Evolutionary conservation across 139 green algal species (phyloP), one percentile per base, ranked within the genome.

Genomic region (Auxenochlorella pyrenoidosa): DNA sequence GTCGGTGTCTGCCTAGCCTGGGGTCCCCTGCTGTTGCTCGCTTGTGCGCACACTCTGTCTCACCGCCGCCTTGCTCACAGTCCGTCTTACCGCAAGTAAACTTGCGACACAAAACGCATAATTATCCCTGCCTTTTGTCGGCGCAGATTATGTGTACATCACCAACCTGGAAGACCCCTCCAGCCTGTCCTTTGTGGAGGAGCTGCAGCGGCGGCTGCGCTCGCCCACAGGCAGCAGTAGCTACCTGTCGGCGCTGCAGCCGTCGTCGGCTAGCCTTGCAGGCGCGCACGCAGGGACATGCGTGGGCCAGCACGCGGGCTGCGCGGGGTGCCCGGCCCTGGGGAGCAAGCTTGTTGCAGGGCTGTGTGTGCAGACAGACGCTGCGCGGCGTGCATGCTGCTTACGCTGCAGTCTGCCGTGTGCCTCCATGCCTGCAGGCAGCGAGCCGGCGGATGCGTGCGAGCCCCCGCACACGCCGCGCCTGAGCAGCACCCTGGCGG

Each of bases 61-160:
- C n/a, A n/a, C n/a, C n/a, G n/a, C n/a, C n/a, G n/a, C n/a, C n/a
- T n/a, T n/a, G n/a, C n/a, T n/a, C n/a, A n/a, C n/a, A n/a, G n/a
- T n/a, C n/a, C n/a, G n/a, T n/a, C n/a, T n/a, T n/a, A n/a, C n/a
- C n/a, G n/a, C n/a, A n/a, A n/a, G n/a, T n/a, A n/a, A n/a, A n/a
- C n/a, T n/a, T n/a, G n/a, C n/a, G n/a, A n/a, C n/a, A n/a, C n/a
- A n/a, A n/a, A n/a, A n/a, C n/a, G n/a, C n/a, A n/a, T n/a, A n/a
- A n/a, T n/a, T n/a, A n/a, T n/a, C n/a, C n/a, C n/a, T n/a, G n/a
- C n/a, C n/a, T 30, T n/a, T 34, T 51, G 36, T 54, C 10, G 4
- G 1, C 75, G n/a, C 84, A 88, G 85, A 88, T 28, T 82, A 75
- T 30, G 75, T 86, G 22, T 92, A 92, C 85, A 72, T 91, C n/a